Conservation (phyloP, 495 filamentous ascomycete species). For the Daldinia bambusicola region DNA sequence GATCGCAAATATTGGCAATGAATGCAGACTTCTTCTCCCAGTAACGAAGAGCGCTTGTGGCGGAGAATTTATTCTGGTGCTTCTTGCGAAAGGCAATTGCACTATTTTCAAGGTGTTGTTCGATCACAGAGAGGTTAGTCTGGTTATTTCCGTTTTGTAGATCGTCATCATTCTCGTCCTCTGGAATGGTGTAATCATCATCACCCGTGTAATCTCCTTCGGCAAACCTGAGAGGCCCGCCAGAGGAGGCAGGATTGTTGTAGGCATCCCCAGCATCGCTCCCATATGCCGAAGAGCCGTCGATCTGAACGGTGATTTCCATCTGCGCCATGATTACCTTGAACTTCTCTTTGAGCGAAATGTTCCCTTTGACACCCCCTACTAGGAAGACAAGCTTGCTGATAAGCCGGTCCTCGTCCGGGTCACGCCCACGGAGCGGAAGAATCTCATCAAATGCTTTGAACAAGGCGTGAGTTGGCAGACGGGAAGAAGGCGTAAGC, state of each 20-base stretch:
- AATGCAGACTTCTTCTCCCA: conserved; percentile 44
- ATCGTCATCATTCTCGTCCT: neutral
- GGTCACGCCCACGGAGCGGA: conserved; percentile 70
- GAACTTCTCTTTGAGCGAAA: conserved; percentile 71
- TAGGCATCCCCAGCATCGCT: conserved; percentile 33
- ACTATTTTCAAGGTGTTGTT: conserved; percentile 38
- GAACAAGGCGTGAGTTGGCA: conserved; percentile 83
- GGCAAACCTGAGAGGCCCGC: neutral
- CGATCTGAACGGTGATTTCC: conserved; percentile 74
- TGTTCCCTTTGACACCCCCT: conserved; percentile 60
- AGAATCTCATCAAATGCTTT: conserved; percentile 79
- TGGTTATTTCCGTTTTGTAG: conserved; percentile 24
- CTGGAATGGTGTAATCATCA: neutral
- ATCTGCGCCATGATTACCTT: conserved; percentile 69
- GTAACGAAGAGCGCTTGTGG: conserved; percentile 37
- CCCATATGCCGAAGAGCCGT: conserved; percentile 38
- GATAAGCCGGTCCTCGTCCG: conserved; percentile 77
- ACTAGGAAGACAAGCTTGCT: conserved; percentile 84
- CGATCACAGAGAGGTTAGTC: conserved; percentile 25
- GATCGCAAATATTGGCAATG: conserved; percentile 39
- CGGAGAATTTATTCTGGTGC: conserved; percentile 42
- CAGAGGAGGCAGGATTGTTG: neutral
- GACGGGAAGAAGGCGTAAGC: conserved; percentile 67
- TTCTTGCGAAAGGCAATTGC: conserved; percentile 42
- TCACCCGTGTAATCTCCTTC: neutral